Evolutionary conservation across 2,329 filamentous ascomycete species (phyloP).

Genomic region (Epichloe baconii): DNA sequence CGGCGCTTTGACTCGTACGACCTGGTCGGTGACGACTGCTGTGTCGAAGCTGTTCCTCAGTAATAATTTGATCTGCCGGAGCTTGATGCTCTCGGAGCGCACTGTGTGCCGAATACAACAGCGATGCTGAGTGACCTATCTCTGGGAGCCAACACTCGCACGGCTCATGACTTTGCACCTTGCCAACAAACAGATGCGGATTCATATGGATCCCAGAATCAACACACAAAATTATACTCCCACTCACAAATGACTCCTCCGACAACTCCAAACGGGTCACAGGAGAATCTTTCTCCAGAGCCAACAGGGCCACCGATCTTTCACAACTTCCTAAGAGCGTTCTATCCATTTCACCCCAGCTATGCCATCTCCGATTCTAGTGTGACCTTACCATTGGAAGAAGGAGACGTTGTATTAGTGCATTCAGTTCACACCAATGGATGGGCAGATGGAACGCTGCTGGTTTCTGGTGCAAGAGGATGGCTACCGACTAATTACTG

Average conservation of each 20-base stretch:
- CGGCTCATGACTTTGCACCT: slow-evolving; percentile 44
- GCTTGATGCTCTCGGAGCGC: slow-evolving; percentile 18
- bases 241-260: slow-evolving; percentile 63
- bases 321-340: slow-evolving; percentile 88
- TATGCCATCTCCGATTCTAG: slow-evolving; percentile 69
- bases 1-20: not conserved
- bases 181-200: slow-evolving; percentile 23
- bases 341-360: slow-evolving; percentile 80
- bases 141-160: slow-evolving; percentile 44
- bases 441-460: slow-evolving; percentile 90
- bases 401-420: slow-evolving; percentile 84
- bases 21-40: slow-evolving; percentile 8
- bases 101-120: slow-evolving; percentile 15
- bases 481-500: slow-evolving; percentile 99
- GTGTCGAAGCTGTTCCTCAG: not conserved
- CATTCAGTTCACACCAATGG: slow-evolving; percentile 97
- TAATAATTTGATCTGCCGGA: slow-evolving; percentile 3
- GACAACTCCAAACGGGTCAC: slow-evolving; percentile 56
- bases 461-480: slow-evolving; percentile 74
- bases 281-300: slow-evolving; percentile 39
- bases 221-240: slow-evolving; percentile 28
- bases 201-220: slow-evolving; percentile 19
- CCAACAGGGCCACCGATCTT: slow-evolving; percentile 52
- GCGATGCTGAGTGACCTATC: slow-evolving; percentile 29
- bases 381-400: slow-evolving; percentile 75